Evolutionary conservation across 805 yeast genomes (phyloP).

Genomic region (Priceomyces fermenticarens): DNA sequence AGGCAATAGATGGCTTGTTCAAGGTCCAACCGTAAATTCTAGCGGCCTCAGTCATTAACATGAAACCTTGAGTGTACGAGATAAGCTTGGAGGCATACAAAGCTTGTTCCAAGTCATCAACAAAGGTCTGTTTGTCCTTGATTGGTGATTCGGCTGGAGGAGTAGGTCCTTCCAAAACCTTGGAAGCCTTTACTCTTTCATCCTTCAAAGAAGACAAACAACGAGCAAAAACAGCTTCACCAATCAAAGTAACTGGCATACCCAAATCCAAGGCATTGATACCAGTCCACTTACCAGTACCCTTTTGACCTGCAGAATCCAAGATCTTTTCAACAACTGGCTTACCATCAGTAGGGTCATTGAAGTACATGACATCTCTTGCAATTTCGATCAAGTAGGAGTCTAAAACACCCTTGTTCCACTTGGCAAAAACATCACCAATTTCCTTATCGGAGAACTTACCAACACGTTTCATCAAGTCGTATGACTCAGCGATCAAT

Average conservation of each 20-base stretch:
- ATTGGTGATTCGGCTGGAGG: slow-evolving; percentile 56
- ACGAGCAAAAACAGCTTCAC: slow-evolving; percentile 98
- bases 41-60: slow-evolving; percentile 98
- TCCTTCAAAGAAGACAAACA: slow-evolving; percentile 88
- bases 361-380: slow-evolving; percentile 85
- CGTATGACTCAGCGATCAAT: slow-evolving; percentile 97
- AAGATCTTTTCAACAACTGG: slow-evolving; percentile 95
- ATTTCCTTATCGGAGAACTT: slow-evolving; percentile 88
- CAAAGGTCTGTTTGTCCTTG: slow-evolving; percentile 77
- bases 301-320: slow-evolving; percentile 98
- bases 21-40: slow-evolving; percentile 94
- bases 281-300: slow-evolving; percentile 99
- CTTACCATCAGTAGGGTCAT: slow-evolving; percentile 81
- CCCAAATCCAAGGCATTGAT: slow-evolving; percentile 96
- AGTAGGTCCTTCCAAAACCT: slow-evolving; percentile 74
- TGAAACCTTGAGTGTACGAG: slow-evolving; percentile 99
- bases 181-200: slow-evolving; percentile 87
- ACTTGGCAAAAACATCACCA: slow-evolving; percentile 83
- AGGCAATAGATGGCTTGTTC: slow-evolving; percentile 97
- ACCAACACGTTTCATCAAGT: slow-evolving; percentile 90
- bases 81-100: slow-evolving; percentile 97
- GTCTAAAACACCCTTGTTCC: slow-evolving; percentile 98
- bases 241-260: slow-evolving; percentile 96
- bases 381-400: slow-evolving; percentile 97
- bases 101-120: slow-evolving; percentile 96